These are phyloP conservation scores for Bipolaris oryzae DNA, from an alignment of 2,329 filamentous ascomycete genomes.

Conservation along the genomic window DNA sequence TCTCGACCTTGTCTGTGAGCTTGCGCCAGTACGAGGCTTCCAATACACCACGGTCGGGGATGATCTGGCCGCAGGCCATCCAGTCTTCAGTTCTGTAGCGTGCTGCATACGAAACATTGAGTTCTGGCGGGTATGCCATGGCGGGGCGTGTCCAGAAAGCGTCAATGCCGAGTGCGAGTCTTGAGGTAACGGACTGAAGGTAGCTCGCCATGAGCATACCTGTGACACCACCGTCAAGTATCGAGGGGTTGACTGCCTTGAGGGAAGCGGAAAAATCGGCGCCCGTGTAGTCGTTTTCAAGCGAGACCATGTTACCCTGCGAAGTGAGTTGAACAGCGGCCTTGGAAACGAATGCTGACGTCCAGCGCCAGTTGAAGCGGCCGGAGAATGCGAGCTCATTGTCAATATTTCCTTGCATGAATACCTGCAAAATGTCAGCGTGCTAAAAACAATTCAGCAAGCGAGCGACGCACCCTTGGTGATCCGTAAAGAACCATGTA, in stretches of 20 bases:
- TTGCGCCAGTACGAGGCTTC: constrained; percentile 93
- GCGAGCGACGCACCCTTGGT: constrained; percentile 71
- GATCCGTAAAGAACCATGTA: constrained; percentile 95
- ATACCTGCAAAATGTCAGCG: constrained; percentile 66
- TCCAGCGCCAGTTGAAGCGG: constrained; percentile 93
- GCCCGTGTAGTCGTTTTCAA: constrained; percentile 95
- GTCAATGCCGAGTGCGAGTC: constrained; percentile 86
- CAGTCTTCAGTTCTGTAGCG: constrained; percentile 92
- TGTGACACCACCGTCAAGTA: constrained; percentile 88
- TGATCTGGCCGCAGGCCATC: constrained; percentile 88
- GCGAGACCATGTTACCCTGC: constrained; percentile 86
- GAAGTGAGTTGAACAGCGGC: constrained; percentile 83
- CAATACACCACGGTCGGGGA: constrained; percentile 79
- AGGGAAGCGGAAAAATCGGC: constrained; percentile 90
- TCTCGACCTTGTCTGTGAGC: constrained; percentile 93
- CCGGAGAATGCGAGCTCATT: constrained; percentile 87
- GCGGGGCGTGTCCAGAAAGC: constrained; percentile 90
- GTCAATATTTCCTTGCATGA: constrained; percentile 94
- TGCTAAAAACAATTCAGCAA: constrained; percentile 6
- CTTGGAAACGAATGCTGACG: constrained; percentile 79
- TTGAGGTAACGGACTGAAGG: constrained; percentile 88
- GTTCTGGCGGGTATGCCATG: constrained; percentile 85
- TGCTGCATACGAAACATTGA: constrained; percentile 85
- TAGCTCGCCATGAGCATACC: constrained; percentile 97
- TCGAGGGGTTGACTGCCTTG: constrained; percentile 94